Conservation (phyloP, 1,139 yeast genomes). For the Meyerozyma athensensis region DNA sequence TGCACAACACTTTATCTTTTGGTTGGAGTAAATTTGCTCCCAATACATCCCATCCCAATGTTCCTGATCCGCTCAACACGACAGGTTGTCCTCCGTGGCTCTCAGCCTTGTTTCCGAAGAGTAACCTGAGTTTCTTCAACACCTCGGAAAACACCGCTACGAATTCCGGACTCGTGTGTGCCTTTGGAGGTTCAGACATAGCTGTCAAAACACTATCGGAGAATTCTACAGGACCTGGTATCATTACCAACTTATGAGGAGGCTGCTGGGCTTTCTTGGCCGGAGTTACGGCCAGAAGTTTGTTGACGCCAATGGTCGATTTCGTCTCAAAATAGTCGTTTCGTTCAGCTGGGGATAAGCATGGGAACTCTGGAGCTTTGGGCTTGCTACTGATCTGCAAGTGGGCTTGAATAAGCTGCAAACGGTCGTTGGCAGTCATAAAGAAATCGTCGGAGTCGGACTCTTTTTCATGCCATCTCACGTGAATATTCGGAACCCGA, state of each 20-base stretch:
- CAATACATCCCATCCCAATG: conserved; percentile 6
- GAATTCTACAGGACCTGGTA: conserved; percentile 7
- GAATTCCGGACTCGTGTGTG: conserved; percentile 5
- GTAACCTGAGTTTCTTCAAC: conserved; percentile 3
- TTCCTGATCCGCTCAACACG: conserved; percentile 5
- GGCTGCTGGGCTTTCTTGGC: not conserved
- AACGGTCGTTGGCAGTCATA: not conserved
- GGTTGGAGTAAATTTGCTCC: conserved; percentile 5
- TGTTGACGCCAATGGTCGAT: not conserved
- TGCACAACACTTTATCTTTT: conserved; percentile 4
- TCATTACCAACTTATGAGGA: conserved; percentile 6
- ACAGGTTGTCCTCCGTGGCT: conserved; percentile 5
- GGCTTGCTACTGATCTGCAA: not conserved
- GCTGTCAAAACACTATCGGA: conserved; percentile 5
- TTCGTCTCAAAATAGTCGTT: not conserved
- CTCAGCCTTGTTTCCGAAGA: conserved; percentile 3
- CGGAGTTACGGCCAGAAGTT: conserved; percentile 1
- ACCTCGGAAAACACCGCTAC: conserved; percentile 4
- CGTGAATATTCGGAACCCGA: conserved; percentile 2
- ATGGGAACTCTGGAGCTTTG: conserved; percentile 3
- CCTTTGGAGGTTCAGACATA: conserved; percentile 5
- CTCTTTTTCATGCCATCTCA: conserved; percentile 3
- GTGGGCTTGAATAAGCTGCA: conserved; percentile 1
- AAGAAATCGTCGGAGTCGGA: not conserved
- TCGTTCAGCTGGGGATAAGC: not conserved